Evolutionary conservation across 306 rosid genomes (phyloP).

Genomic region (Morella rubra): DNA sequence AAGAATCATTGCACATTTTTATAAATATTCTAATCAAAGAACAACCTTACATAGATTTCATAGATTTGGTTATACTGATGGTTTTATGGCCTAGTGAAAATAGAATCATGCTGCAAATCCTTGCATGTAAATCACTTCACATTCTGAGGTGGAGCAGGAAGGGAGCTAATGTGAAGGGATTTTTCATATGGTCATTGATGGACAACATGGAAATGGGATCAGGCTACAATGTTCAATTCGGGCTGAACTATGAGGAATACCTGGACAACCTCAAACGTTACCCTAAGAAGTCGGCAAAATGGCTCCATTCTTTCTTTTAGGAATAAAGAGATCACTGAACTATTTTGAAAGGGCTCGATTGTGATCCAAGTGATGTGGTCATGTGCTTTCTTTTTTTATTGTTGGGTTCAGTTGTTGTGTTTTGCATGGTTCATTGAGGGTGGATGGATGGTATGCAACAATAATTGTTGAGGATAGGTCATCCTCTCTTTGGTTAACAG

Average conservation of each 20-base stretch:
- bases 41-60: no score
- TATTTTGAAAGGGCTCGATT: neutral
- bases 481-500: neutral
- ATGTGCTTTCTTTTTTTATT: neutral
- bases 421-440: neutral
- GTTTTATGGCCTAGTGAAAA: no score
- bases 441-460: neutral
- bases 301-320: neutral
- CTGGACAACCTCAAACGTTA: slow-evolving; percentile 5
- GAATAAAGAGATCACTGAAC: neutral
- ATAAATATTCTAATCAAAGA: neutral
- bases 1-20: neutral
- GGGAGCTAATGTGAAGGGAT: slow-evolving; percentile 27
- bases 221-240: slow-evolving; percentile 7
- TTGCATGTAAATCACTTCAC: neutral
- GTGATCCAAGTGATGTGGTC: neutral
- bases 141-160: neutral
- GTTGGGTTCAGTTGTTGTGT: neutral
- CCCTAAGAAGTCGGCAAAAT: slow-evolving; percentile 10
- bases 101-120: neutral
- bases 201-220: slow-evolving; percentile 24
- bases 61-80: no score
- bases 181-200: slow-evolving; percentile 10
- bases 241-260: slow-evolving; percentile 14
- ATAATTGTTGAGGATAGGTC: neutral